phyloP scores from a whole-genome alignment of 345 rosid genomes.

The Corymbia maculata region DNA sequence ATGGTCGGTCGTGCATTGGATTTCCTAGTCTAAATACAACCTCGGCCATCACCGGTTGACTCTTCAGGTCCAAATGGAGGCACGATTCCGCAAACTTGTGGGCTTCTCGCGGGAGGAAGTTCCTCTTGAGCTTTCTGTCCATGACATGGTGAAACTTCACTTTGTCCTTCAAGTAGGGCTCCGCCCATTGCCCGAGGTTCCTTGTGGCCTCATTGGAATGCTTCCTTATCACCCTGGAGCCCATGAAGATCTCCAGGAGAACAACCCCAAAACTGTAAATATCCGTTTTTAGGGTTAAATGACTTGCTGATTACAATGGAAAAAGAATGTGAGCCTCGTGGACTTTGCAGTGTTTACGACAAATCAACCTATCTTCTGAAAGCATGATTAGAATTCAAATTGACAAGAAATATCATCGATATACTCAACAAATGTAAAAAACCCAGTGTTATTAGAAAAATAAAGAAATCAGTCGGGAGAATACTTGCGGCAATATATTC shows the following conservation, averaged over 20 bases:
- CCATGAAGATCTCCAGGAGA: constrained; percentile 22
- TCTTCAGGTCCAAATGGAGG: constrained; percentile 5
- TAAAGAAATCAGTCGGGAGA: neutral
- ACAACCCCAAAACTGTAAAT: constrained; percentile 25
- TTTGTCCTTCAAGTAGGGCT: constrained; percentile 9
- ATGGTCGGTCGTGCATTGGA: neutral
- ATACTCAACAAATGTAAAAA: neutral
- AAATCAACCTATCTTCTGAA: neutral
- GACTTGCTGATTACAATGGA: constrained; percentile 1
- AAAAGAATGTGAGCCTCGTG: neutral
- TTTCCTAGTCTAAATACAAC: constrained; percentile 8
- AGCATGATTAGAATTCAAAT: too few relatives aligned
- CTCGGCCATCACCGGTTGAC: constrained; percentile 10
- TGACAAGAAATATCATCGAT: too few relatives aligned
- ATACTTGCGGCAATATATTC: constrained; percentile 39
- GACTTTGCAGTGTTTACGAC: neutral
- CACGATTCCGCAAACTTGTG: constrained; percentile 14
- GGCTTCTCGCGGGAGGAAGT: constrained; percentile 13
- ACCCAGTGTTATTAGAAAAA: neutral
- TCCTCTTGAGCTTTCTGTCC: constrained; percentile 15
- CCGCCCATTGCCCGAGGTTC: constrained; percentile 5
- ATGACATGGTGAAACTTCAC: neutral
- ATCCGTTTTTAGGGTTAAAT: constrained; percentile 12
- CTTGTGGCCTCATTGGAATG: neutral
- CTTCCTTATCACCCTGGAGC: constrained; percentile 9